A percentile compares a stretch with the other conserved stretches of the same genome.
These are phyloP conservation scores for Phytopythium delawarense DNA, from an alignment of 352 stramenopile species.

Conservation along the genomic window DNA sequence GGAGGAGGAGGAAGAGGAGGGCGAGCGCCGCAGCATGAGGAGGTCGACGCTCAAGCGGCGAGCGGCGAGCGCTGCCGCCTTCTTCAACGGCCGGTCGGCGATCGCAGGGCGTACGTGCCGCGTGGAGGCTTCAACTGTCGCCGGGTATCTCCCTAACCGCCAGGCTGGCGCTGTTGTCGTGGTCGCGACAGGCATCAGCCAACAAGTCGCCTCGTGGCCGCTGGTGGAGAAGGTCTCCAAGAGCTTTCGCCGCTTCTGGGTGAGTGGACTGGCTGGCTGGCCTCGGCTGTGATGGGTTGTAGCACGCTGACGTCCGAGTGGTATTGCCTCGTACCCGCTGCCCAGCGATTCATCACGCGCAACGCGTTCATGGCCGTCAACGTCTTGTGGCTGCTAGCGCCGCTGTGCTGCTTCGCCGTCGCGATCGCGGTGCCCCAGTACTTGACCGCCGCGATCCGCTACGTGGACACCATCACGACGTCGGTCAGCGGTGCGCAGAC, in stretches of 20 bases:
- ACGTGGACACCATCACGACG: slow-evolving; percentile 58
- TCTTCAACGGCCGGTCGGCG: slow-evolving; percentile 15
- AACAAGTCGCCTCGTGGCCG: slow-evolving; percentile 14
- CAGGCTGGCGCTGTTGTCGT: background rate
- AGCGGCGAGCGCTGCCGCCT: slow-evolving; percentile 26
- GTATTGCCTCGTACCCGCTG: background rate
- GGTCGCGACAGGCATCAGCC: slow-evolving; percentile 1
- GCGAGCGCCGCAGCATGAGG: slow-evolving; percentile 8
- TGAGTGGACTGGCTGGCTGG: slow-evolving; percentile 1
- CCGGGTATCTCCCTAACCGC: background rate
- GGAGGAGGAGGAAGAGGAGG: slow-evolving; percentile 28
- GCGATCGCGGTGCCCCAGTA: slow-evolving; percentile 71
- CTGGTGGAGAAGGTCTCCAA: slow-evolving; percentile 23
- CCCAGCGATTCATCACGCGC: slow-evolving; percentile 33
- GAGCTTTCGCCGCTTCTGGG: slow-evolving; percentile 35
- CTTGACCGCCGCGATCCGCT: slow-evolving; percentile 59
- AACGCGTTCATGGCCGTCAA: slow-evolving; percentile 78
- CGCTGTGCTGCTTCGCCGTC: slow-evolving; percentile 64
- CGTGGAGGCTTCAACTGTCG: background rate
- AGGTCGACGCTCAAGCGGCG: slow-evolving; percentile 26
- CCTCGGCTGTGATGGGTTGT: background rate
- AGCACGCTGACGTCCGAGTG: background rate
- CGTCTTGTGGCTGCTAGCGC: slow-evolving; percentile 66
- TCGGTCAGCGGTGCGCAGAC: slow-evolving; percentile 26
- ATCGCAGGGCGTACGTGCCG: background rate